Base-by-base conservation (phyloP, 805 yeast genomes). In the Candida sakaeoensis region DNA sequence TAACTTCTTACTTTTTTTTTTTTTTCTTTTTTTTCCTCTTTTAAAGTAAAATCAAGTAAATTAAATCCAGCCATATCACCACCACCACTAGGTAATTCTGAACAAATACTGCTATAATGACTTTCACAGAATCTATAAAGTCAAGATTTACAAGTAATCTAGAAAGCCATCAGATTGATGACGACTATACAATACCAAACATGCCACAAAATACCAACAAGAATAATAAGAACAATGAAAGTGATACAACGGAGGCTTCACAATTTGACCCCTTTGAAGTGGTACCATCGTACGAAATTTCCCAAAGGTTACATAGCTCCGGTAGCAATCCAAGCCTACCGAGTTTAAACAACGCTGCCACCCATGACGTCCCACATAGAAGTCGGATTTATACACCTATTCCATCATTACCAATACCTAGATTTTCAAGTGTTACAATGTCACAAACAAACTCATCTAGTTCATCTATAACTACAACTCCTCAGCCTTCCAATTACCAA, bases 241-340 rank as follows among this genome's bases (percentile, higher is more conserved):
- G 4, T 19, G 12, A 5, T 14, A 14, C 15, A 13, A 17, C 38
- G 4, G 30, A 18, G 8, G 8, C 38, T 3, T 13, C n/a, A 10
- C 38, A 37, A 10, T 42, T 37, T 45, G 69, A 64, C 38, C 65
- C 61, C 2, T 45, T 54, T 28, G 72, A 66, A 39, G 50, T 52
- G 7, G 68, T 68, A 1, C 74, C 74, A 2, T 61, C 68, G 1
- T 68, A 68, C 47, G 74, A 68, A 46, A 54, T 58, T 5, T 65
- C 71, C 3, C 73, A 68, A 46, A 33, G 55, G 36, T 30, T 59
- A 34, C 58, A 60, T 40, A 26, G 14, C 12, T n/a, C n/a, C 5
- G 8, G 22, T n/a, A 8, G 12, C 36, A 18, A 19, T 8, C 10
- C 19, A 32, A 2, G 4, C 5, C 14, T 17, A 15, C 8, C 19